These are phyloP conservation scores for Neoboletus brunneissimus DNA, from an alignment of 768 basidiomycete species.

Conservation along the genomic window DNA sequence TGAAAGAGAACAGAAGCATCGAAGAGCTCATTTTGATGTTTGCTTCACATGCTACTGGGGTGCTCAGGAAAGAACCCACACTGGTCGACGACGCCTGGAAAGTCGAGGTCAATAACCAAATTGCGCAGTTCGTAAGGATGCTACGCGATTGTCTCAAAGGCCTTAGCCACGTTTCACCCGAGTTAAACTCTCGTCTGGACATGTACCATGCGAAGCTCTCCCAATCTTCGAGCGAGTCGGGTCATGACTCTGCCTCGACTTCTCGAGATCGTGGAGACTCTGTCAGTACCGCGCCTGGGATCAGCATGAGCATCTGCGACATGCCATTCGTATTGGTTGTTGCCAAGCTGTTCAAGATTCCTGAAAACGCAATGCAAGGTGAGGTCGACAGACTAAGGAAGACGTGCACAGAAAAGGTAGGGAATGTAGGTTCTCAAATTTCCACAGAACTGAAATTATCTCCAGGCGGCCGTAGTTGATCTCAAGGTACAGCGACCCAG, in stretches of 20 bases:
- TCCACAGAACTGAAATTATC: slow-evolving; percentile 1
- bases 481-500: slow-evolving; percentile 58
- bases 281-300: slow-evolving; percentile 35
- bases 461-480: slow-evolving; percentile 78
- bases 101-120: slow-evolving; percentile 86
- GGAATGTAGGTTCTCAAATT: neutral
- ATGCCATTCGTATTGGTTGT: slow-evolving; percentile 77
- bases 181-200: slow-evolving; percentile 79
- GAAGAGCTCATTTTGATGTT: slow-evolving; percentile 97
- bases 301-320: slow-evolving; percentile 53
- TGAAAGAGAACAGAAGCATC: slow-evolving; percentile 96
- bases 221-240: slow-evolving; percentile 60
- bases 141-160: slow-evolving; percentile 74
- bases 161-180: slow-evolving; percentile 76
- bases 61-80: slow-evolving; percentile 86
- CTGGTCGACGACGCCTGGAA: slow-evolving; percentile 90
- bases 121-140: slow-evolving; percentile 83
- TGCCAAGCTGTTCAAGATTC: slow-evolving; percentile 70
- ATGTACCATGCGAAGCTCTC: slow-evolving; percentile 80
- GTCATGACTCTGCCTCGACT: slow-evolving; percentile 61
- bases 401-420: slow-evolving; percentile 74
- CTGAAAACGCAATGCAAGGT: slow-evolving; percentile 60
- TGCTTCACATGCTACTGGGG: slow-evolving; percentile 83
- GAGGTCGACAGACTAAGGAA: slow-evolving; percentile 69
- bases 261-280: slow-evolving; percentile 56